Conservation (phyloP, 2,329 filamentous ascomycete species). For the Monilinia laxa region DNA sequence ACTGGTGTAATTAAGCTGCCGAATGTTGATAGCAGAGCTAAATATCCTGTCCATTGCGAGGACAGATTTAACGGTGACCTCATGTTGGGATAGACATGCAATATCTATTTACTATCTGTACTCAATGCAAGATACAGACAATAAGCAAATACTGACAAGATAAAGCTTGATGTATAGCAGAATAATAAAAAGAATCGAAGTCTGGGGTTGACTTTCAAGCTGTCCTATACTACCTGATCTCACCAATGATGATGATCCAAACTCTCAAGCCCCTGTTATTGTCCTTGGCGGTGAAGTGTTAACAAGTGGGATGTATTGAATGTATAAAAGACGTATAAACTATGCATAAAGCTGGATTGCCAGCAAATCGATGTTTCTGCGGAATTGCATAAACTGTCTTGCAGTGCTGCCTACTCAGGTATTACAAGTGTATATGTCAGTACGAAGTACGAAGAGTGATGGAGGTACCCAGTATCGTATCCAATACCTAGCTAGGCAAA, state of each 20-base stretch:
- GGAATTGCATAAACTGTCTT: background rate
- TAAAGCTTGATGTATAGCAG: background rate
- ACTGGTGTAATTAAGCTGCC: constrained; percentile 62
- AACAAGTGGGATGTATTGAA: too few species aligned
- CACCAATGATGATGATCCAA: constrained; percentile 2
- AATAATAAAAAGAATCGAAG: constrained; percentile 11
- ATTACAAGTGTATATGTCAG: too few species aligned
- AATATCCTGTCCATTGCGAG: constrained; percentile 62
- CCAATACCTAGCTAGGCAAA: too few species aligned
- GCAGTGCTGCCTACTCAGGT: too few species aligned
- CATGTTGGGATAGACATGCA: constrained; percentile 30
- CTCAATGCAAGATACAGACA: background rate
- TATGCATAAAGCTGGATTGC: constrained; percentile 9
- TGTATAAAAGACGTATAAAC: background rate
- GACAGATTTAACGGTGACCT: constrained; percentile 45
- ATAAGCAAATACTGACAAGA: background rate
- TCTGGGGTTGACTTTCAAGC: constrained; percentile 25
- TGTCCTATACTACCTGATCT: constrained; percentile 24
- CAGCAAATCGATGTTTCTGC: background rate
- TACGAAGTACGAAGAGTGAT: too few species aligned
- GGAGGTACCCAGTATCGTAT: too few species aligned
- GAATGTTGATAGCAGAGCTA: constrained; percentile 59
- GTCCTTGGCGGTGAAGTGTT: background rate
- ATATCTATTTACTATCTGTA: constrained; percentile 3
- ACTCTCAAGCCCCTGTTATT: background rate